Conservation (phyloP, 306 rosid genomes). For the Fagus sylvatica region DNA sequence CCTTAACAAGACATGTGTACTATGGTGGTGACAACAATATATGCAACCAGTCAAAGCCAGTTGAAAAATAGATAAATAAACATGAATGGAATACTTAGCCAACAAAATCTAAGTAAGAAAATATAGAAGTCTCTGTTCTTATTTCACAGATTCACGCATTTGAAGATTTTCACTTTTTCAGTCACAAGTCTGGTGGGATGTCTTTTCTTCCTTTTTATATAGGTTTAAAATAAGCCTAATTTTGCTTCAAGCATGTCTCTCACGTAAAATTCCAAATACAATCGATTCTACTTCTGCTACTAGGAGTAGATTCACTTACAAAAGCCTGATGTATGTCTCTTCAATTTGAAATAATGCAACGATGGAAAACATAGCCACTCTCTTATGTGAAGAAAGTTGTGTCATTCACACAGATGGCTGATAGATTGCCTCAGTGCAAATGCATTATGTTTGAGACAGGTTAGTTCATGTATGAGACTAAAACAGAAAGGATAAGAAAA, state of each 20-base stretch:
- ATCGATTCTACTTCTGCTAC: not conserved
- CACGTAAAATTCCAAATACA: not conserved
- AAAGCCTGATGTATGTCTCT: not conserved
- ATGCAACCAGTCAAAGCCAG: not conserved
- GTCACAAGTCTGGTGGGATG: not conserved
- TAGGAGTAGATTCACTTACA: not conserved
- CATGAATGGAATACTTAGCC: not conserved
- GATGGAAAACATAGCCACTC: not conserved
- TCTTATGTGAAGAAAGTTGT: not conserved
- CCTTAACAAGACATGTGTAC: not conserved
- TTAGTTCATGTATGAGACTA: not conserved
- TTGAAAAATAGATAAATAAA: not conserved
- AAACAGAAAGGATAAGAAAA: not conserved
- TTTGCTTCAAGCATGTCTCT: not conserved
- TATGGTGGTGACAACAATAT: not conserved
- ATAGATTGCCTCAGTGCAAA: not conserved
- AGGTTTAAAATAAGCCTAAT: not conserved
- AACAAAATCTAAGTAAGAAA: not conserved
- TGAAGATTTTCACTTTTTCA: not conserved
- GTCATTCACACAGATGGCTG: not conserved
- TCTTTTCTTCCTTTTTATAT: not conserved
- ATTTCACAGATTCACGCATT: not conserved
- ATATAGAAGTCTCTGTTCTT: not conserved
- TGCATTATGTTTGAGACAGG: not conserved
- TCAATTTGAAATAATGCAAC: not conserved